phyloP scores from a whole-genome alignment of 1,139 yeast species.

The Zygoascus meyerae region DNA sequence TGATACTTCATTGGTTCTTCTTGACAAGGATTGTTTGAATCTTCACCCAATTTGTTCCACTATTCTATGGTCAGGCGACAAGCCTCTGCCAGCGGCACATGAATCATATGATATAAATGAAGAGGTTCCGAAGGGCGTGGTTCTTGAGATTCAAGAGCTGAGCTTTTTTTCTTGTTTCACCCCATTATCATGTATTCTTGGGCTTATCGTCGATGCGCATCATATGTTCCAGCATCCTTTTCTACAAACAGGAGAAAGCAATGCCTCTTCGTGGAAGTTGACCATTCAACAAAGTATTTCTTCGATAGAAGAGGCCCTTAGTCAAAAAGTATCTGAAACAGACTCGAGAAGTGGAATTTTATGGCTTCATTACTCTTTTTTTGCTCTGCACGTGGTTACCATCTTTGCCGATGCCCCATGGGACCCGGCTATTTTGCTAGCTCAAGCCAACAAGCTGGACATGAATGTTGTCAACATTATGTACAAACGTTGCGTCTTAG shows the following conservation, averaged over 20 bases:
- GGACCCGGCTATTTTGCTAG: conserved; percentile 7
- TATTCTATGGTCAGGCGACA: conserved; percentile 28
- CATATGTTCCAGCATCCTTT: conserved; percentile 10
- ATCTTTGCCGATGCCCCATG: conserved; percentile 8
- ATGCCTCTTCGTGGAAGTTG: not conserved
- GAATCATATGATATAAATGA: not conserved
- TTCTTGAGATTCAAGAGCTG: not conserved
- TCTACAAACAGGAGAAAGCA: conserved; percentile 2
- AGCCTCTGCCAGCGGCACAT: conserved; percentile 12
- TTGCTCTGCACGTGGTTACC: conserved; percentile 5
- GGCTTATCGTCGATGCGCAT: conserved; percentile 6
- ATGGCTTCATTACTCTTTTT: conserved; percentile 3
- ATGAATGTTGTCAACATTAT: not conserved
- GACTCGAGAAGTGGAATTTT: not conserved
- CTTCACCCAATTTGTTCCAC: conserved; percentile 36
- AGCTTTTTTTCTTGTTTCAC: conserved; percentile 4
- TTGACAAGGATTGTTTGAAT: conserved; percentile 34
- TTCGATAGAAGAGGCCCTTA: not conserved
- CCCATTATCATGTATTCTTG: conserved; percentile 5
- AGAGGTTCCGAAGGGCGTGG: conserved; percentile 1
- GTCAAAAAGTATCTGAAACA: not conserved
- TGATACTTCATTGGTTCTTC: conserved; percentile 32
- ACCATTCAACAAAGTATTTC: conserved; percentile 4
- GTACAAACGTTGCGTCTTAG: not conserved
- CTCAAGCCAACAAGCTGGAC: conserved; percentile 4